Evolutionary conservation across 192 early-diverging fungal genomes (phyloP), one percentile per base, ranked within the genome.

Genomic region (Tieghemiomyces parasiticus): DNA sequence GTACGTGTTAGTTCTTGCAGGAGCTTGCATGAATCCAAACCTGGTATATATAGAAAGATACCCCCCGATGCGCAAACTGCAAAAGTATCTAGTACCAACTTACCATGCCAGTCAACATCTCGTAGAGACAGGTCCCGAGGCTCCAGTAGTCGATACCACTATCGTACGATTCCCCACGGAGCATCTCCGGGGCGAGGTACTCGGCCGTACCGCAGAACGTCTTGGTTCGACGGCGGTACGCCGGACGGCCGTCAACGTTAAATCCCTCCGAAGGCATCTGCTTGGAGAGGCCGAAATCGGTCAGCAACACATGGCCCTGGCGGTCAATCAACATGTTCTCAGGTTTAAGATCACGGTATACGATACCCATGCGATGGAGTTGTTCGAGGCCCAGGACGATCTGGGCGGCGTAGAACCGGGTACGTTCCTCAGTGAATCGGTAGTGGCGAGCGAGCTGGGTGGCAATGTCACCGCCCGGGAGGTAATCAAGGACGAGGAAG

Each of bases 201-300:
- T 89, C 85, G 8, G 80, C 74, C 4, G 89, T 87, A 16, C 88
- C 88, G 68, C 88, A 91, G 24, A 91, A 71, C 0, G 85, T 80
- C 61, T 61, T 72, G 30, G 72, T 85, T 71, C 65, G 71, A 12
- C 66, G 68, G 6, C 38, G 35, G 28, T 35, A 35, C 49, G 62
- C 68, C 10, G 71, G 71, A 46, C 64, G 65, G n/a, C 74, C 24
- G 9, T 20, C 19, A 2, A 13, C 24, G 12, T 29, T 31, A 1
- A n/a, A 49, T 20, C 16, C 31, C 26, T 24, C 42, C 64, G 20
- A 70, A 51, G 33, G 68, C 67, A 56, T 14, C 54, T 56, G 82
- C 69, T 96, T 96, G n/a, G 82, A 84, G 1, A 97, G 76, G 1
- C 93, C 93, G 77, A 95, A 97, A 67, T 96, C 93, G 1, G 91